Evolutionary conservation across 2,329 filamentous ascomycete species (phyloP), one percentile per base, ranked within the genome.

Genomic region (Hansfordia pulvinata): DNA sequence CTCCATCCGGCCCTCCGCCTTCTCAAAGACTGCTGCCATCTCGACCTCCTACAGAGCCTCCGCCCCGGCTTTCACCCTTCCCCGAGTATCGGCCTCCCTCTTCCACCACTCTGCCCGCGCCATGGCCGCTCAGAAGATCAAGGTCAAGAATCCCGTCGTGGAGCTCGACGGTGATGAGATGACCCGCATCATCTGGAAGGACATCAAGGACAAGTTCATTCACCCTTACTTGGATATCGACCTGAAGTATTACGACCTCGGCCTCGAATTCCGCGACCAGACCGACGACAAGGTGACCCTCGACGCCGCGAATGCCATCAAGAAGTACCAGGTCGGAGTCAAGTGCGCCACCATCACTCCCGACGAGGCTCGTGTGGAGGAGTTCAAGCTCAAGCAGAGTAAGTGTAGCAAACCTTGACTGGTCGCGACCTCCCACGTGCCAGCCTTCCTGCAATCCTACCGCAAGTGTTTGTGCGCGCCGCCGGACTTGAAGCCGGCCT

Each of bases 311-410:
- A 84, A 93, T 63, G 90, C 90, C 22, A 96, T 96, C 64, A 86
- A 93, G 72, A 93, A 94, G 69, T 94, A 96, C 69, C 84, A 79
- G 33, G 90, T 98, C 29, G 90, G 88, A 57, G 84, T 98, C 64
- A 98, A 98, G 70, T 98, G 90, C 58, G 90, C 90, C 39, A 98
- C 90, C 53, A 98, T 98, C 62, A 98, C 90, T 22, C 90, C 90
- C 20, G 90, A 98, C 53, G 90, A 98, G 71, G 79, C 75, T 38
- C 79, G 90, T 53, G 88, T 98, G 17, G 71, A 96, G 66, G 90
- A 96, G 61, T 98, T 96, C 60, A 86, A 94, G 53, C 72, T 98
- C 43, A 98, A 96, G 80, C 77, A 96, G 66, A 96, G 80, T 86
- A 61, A 56, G 76, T 42, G 29, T 55, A 6, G n/a, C 10, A 4